Evolutionary conservation across 257 asterid genomes (phyloP).

Genomic region (Gentiana straminea): DNA sequence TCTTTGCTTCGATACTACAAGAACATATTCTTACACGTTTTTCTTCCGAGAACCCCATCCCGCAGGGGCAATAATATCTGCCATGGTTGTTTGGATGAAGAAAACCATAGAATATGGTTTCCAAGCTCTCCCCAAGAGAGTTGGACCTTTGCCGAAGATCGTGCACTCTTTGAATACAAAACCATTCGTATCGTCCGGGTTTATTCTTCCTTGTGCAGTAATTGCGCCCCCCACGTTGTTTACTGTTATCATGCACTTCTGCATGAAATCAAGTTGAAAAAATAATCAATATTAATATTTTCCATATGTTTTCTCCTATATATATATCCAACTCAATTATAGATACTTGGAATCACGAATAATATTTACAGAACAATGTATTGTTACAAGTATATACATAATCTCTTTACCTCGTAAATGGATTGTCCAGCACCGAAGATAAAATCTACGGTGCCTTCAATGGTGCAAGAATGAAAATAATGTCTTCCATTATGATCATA

Average conservation of each 20-base stretch:
- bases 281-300: too few species aligned
- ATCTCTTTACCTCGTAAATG: constrained; percentile 33
- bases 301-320: background rate
- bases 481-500: constrained; percentile 54
- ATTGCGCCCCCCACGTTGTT: constrained; percentile 37
- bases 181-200: constrained; percentile 17
- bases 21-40: too few species aligned
- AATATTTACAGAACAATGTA: background rate
- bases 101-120: constrained; percentile 25
- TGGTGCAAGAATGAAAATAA: constrained; percentile 37
- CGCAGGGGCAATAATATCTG: constrained; percentile 23
- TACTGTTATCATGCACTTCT: constrained; percentile 30
- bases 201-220: constrained; percentile 49
- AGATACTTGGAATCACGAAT: too few species aligned
- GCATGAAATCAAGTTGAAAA: too few species aligned
- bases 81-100: constrained; percentile 13
- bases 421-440: constrained; percentile 75
- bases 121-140: constrained; percentile 53
- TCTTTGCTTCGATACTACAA: too few species aligned
- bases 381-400: too few species aligned
- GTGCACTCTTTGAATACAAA: constrained; percentile 43
- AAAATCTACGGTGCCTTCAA: constrained; percentile 66
- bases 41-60: constrained; percentile 30
- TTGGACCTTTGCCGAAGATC: constrained; percentile 30
- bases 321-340: background rate